Evolutionary conservation across 306 rosid species (phyloP), one percentile per base, ranked within the genome.

Genomic region (Urtica urens): DNA sequence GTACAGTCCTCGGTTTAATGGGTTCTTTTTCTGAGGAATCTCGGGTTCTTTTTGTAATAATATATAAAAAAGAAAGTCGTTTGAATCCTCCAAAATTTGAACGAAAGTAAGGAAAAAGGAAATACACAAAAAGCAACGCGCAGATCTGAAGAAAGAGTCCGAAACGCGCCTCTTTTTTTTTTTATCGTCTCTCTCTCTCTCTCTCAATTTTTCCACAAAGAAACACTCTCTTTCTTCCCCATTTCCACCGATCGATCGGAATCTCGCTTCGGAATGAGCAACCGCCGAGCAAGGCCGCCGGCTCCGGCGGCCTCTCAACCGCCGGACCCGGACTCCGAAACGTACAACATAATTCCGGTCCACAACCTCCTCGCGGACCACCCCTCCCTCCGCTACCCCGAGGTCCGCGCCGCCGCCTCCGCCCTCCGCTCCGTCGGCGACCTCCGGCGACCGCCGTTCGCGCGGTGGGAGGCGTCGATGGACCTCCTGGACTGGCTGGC

Each of bases 401-500:
- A 88, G 72, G 95, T 84, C 0, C 93, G 97, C 11, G 97, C 97
- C 14, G 90, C 86, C 10, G 74, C 64, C 0, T 78, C 93, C 0
- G 81, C 90, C 0, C 74, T 88, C 4, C 67, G 64, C 1, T 31
- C 93, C 14, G 93, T 84, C 1, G 95, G 95, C 0, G 28, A 84
- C 58, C 93, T 88, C 69, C 70, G 95, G 0, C 63, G 69, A 1
- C 97, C 93, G 2, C 97, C 92, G 0, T 76, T 67, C 62, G 55
- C 17, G 10, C 82, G 69, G 72, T 90, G 97, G 97, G 82, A 55
- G 0, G 40, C 55, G 2, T 69, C 73, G 56, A 58, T 72, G 77
- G 97, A 90, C 77, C 79, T 90, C 55, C 84, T 90, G 1, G 95
- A 90, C 57, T 90, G 97, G 97, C 82, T 90, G 0, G 79, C 87